Evolutionary conservation across 805 yeast genomes (phyloP).

Genomic region (Clavispora carvajalis): DNA sequence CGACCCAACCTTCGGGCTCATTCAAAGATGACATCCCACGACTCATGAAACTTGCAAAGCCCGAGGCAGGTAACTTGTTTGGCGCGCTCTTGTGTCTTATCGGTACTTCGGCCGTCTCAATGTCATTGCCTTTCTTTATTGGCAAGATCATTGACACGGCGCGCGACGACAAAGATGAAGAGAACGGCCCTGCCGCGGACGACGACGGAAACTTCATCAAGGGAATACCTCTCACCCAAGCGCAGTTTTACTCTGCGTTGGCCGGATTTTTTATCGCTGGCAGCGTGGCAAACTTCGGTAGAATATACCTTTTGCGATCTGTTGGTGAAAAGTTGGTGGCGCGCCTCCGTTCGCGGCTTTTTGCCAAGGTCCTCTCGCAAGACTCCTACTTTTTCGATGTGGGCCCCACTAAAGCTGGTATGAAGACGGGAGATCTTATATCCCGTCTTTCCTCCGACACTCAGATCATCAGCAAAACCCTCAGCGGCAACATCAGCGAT

Average conservation of each 20-base stretch:
- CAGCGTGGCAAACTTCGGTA: conserved; percentile 72
- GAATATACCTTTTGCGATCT: conserved; percentile 67
- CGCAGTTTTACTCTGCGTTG: conserved; percentile 59
- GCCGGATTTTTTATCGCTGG: conserved; percentile 66
- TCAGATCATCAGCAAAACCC: conserved; percentile 76
- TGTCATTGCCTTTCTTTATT: conserved; percentile 76
- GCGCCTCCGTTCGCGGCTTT: conserved; percentile 69
- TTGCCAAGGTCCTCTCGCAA: conserved; percentile 72
- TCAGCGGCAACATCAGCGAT: conserved; percentile 85
- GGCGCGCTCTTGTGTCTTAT: conserved; percentile 62
- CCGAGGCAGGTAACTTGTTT: conserved; percentile 14
- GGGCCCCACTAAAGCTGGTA: conserved; percentile 44
- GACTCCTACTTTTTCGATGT: conserved; percentile 87
- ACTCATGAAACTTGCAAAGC: conserved; percentile 14
- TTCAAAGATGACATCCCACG: conserved; percentile 1
- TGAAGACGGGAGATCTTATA: conserved; percentile 85
- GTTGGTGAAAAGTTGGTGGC: conserved; percentile 89
- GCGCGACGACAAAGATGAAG: conserved; percentile 21
- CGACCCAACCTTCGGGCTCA: background rate
- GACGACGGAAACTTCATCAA: conserved; percentile 20
- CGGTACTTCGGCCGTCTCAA: conserved; percentile 70
- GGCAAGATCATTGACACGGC: conserved; percentile 83
- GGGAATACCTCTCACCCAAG: conserved; percentile 49
- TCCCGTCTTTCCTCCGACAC: conserved; percentile 87
- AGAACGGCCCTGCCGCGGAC: conserved; percentile 14